Conservation (phyloP, 352 stramenopile genomes). For the Phytophthora sansomeana region DNA sequence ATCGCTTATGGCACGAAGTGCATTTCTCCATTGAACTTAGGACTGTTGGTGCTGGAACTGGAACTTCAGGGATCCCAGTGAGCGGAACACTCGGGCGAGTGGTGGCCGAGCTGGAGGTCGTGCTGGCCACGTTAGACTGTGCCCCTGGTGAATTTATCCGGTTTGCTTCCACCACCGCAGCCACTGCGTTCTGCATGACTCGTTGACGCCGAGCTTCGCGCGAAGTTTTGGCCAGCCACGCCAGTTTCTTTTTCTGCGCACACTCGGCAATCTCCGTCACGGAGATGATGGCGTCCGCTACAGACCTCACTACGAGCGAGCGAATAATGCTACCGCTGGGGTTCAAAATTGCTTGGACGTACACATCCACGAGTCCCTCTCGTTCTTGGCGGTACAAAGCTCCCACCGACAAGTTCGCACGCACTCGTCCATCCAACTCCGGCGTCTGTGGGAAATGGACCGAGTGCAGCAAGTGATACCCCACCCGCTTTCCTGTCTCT, state of each 20-base stretch:
- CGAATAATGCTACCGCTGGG: slow-evolving; percentile 44
- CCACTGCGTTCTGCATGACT: slow-evolving; percentile 24
- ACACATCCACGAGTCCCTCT: slow-evolving; percentile 45
- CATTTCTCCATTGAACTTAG: slow-evolving; percentile 27
- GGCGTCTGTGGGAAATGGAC: slow-evolving; percentile 49
- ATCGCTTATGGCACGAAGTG: slow-evolving; percentile 40
- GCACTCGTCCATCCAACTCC: slow-evolving; percentile 32
- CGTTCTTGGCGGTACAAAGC: slow-evolving; percentile 50
- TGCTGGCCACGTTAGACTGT: slow-evolving; percentile 30
- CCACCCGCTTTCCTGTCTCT: slow-evolving; percentile 50
- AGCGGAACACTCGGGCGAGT: slow-evolving; percentile 30
- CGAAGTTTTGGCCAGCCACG: slow-evolving; percentile 33
- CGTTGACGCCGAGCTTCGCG: slow-evolving; percentile 12
- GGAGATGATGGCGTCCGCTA: slow-evolving; percentile 38
- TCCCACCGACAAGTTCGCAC: slow-evolving; percentile 46
- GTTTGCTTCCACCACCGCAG: slow-evolving; percentile 22
- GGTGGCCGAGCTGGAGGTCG: slow-evolving; percentile 33
- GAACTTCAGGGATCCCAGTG: neutral
- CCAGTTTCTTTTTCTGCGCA: slow-evolving; percentile 48
- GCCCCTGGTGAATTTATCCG: slow-evolving; percentile 18
- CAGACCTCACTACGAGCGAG: slow-evolving; percentile 30
- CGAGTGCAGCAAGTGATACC: slow-evolving; percentile 68
- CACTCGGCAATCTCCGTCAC: slow-evolving; percentile 37
- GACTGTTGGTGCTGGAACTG: neutral
- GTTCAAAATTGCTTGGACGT: slow-evolving; percentile 41